phyloP scores from a whole-genome alignment of 2,329 filamentous ascomycete species.

The Clonostachys rosea region DNA sequence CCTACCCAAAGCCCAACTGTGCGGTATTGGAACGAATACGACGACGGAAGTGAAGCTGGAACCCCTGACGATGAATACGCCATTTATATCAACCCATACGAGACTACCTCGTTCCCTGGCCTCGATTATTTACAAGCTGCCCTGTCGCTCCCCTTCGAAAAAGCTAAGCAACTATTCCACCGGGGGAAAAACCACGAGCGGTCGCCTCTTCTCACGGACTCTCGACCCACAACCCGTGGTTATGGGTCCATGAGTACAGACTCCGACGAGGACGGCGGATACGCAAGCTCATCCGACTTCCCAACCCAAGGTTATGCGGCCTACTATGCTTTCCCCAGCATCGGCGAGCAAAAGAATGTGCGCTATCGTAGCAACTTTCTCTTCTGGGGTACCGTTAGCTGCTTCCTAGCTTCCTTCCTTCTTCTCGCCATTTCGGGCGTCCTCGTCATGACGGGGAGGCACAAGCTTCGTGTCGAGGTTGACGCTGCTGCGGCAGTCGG shows the following conservation, averaged over 20 bases:
- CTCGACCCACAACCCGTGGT: conserved; percentile 16
- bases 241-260: conserved; percentile 26
- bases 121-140: conserved; percentile 53
- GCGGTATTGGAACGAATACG: conserved; percentile 84
- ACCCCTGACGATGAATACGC: conserved; percentile 60
- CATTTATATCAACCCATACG: conserved; percentile 71
- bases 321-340: conserved; percentile 48
- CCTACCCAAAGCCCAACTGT: conserved; percentile 11
- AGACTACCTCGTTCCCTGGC: conserved; percentile 55
- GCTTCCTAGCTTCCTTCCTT: conserved; percentile 55
- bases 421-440: conserved; percentile 61
- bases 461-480: conserved; percentile 65
- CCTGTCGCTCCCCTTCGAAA: conserved; percentile 42
- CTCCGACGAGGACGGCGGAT: conserved; percentile 42
- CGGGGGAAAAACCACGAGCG: conserved; percentile 15
- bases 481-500: conserved; percentile 69
- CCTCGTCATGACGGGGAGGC: conserved; percentile 63
- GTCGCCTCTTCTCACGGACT: conserved; percentile 15
- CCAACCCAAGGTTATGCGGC: conserved; percentile 45
- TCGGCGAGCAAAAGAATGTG: conserved; percentile 43
- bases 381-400: conserved; percentile 44
- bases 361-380: conserved; percentile 51
- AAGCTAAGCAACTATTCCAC: conserved; percentile 45
- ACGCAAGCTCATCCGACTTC: conserved; percentile 48
- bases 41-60: conserved; percentile 67